Percentiles rank a stretch among this genome's conserved stretches.
Evolutionary conservation across 2,329 filamentous ascomycete genomes (phyloP).

Genomic region (Penicillium sp.): DNA sequence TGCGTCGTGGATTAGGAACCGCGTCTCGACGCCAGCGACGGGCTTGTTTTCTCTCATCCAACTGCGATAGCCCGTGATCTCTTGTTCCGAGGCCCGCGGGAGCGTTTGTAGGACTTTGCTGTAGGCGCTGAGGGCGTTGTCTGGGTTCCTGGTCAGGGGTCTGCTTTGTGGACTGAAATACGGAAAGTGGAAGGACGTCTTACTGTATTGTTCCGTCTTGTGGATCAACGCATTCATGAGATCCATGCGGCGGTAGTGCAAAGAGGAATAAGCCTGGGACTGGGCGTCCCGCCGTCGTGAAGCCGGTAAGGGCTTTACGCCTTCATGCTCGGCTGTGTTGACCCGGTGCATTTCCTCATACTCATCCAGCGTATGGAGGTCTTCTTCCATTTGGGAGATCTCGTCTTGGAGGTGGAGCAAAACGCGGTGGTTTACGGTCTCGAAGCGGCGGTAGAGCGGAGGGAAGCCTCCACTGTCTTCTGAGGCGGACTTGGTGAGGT

Average conservation of each 20-base stretch:
- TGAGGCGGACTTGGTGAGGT: slow-evolving; percentile 27
- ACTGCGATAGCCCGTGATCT: slow-evolving; percentile 50
- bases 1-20: slow-evolving; percentile 50
- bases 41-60: slow-evolving; percentile 54
- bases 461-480: slow-evolving; percentile 29
- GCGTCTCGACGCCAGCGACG: slow-evolving; percentile 50
- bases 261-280: slow-evolving; percentile 50
- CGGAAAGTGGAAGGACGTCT: slow-evolving; percentile 16
- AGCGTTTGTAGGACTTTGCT: slow-evolving; percentile 47
- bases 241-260: slow-evolving; percentile 54
- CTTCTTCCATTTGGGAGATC: slow-evolving; percentile 74
- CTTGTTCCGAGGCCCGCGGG: slow-evolving; percentile 43
- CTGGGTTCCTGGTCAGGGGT: slow-evolving; percentile 18
- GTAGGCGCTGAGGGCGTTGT: slow-evolving; percentile 46
- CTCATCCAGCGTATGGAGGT: slow-evolving; percentile 68
- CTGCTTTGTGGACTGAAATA: background rate
- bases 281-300: slow-evolving; percentile 44
- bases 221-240: slow-evolving; percentile 54
- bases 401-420: slow-evolving; percentile 84
- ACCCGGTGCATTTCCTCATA: slow-evolving; percentile 43
- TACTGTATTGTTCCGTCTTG: slow-evolving; percentile 62
- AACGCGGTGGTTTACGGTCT: slow-evolving; percentile 75
- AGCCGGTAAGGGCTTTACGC: slow-evolving; percentile 31
- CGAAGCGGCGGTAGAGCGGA: slow-evolving; percentile 81
- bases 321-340: slow-evolving; percentile 32